Evolutionary conservation across 2,329 filamentous ascomycete genomes (phyloP).

Genomic region (Talaromyces sp.): DNA sequence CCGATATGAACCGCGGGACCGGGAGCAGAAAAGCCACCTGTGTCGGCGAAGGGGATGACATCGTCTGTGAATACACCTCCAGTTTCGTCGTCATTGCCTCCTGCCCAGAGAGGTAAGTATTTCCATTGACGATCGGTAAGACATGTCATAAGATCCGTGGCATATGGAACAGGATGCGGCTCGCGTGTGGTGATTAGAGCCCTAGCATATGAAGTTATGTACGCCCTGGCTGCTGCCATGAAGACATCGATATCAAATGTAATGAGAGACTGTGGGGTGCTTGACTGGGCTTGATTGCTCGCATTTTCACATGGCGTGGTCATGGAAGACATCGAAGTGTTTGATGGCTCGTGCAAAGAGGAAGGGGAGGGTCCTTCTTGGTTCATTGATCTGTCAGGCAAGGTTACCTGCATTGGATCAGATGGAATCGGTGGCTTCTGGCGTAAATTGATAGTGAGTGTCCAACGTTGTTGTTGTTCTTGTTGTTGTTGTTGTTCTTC

Average conservation of each 20-base stretch:
- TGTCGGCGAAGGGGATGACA: slow-evolving; percentile 35
- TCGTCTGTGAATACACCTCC: slow-evolving; percentile 53
- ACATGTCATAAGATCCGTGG: slow-evolving; percentile 52
- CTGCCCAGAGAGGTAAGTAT: slow-evolving; percentile 68
- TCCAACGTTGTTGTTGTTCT: neutral
- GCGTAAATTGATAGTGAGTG: neutral
- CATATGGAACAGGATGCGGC: slow-evolving; percentile 14
- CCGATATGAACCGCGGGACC: slow-evolving; percentile 38
- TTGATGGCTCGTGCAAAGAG: neutral
- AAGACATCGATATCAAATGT: slow-evolving; percentile 23
- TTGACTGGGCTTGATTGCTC: neutral
- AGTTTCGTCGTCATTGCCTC: slow-evolving; percentile 56
- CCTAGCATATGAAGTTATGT: slow-evolving; percentile 18
- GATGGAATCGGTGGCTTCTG: too few species aligned
- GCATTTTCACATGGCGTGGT: neutral
- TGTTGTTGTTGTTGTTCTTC: too few species aligned
- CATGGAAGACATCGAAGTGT: neutral
- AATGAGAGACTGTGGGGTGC: too few species aligned
- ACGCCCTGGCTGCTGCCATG: slow-evolving; percentile 17
- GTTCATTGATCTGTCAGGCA: neutral
- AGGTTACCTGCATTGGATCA: too few species aligned
- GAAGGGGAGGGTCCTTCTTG: neutral
- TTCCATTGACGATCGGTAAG: slow-evolving; percentile 62
- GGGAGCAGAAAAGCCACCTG: slow-evolving; percentile 39
- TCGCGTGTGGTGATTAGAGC: slow-evolving; percentile 21